These are phyloP conservation scores for Phtheirospermum japonicum DNA, from an alignment of 257 asterid species.

Conservation along the genomic window DNA sequence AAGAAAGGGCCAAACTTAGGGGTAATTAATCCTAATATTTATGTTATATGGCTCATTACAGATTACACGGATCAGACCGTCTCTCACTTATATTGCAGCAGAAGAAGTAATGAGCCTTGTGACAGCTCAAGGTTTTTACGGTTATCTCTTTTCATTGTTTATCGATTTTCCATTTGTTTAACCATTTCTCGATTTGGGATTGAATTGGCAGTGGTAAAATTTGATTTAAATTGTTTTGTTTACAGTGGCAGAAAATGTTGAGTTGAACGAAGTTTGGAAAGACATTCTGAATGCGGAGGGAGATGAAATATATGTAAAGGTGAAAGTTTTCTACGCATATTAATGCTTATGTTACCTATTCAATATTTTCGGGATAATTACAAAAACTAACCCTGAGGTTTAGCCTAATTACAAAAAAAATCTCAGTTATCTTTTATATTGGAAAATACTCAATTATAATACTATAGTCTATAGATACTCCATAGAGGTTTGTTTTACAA, in stretches of 20 bases:
- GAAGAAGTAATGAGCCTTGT: constrained; percentile 99
- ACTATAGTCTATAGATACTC: too few species aligned
- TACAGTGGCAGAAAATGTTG: constrained; percentile 83
- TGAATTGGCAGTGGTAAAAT: constrained; percentile 7
- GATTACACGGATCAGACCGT: constrained; percentile 81
- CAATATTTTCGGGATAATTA: too few species aligned
- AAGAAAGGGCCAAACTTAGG: background rate
- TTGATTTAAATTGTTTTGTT: constrained; percentile 3
- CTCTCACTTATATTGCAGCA: constrained; percentile 82
- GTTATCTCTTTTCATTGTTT: background rate
- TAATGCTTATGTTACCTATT: too few species aligned
- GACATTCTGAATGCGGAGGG: constrained; percentile 91
- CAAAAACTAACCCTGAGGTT: too few species aligned
- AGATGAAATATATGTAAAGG: constrained; percentile 96
- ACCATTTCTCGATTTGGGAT: background rate
- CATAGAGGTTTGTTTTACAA: too few species aligned
- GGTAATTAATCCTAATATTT: background rate
- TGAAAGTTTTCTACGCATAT: constrained; percentile 23
- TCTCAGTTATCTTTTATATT: too few species aligned
- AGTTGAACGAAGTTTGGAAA: constrained; percentile 91
- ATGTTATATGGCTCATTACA: constrained; percentile 32
- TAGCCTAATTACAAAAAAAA: too few species aligned
- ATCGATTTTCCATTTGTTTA: background rate
- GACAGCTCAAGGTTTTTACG: constrained; percentile 83
- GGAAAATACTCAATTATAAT: too few species aligned